Base-by-base conservation (phyloP, 2,329 filamentous ascomycete genomes). In the Verticillium nonalfalfae region DNA sequence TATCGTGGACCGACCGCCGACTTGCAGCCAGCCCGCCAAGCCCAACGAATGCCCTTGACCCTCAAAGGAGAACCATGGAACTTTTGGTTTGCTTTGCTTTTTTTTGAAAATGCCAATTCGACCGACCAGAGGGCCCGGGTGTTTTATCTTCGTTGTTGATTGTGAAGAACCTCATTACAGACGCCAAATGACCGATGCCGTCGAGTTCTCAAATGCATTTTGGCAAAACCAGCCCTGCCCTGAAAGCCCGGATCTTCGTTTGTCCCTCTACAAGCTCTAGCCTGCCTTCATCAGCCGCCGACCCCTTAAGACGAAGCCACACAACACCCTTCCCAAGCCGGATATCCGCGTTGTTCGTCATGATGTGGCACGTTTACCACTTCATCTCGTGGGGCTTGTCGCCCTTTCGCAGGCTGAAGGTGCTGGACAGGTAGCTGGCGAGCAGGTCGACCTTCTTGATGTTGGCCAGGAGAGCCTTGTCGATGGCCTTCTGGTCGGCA, bases 331-430 rank as follows among this genome's bases (percentile, higher is more conserved):
- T 26, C 45, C 54, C 54, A 56, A 34, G 26, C 54, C 26, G 33
- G 54, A 56, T 56, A 56, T 56, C 54, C 54, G 54, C 54, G 26
- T 35, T 56, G 26, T 71, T 70, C 69, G 66, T 68, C 69, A 66
- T 65, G 66, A 65, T 64, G 60, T 62, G 62, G 60, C 56, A 62
- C 66, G 66, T 87, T 83, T 97, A 99, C 88, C 94, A 99, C 84
- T 91, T 91, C 95, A 99, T 98, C 89, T 96, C 91, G 85, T 99
- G 95, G 83, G 95, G 95, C 90, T 94, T 93, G 87, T 99, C 94
- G 77, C 95, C 95, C 86, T 93, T 97, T 84, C 94, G 91, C 82
- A 99, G 89, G 88, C 91, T 96, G 91, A 99, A 99, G 78, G 90
- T 92, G 81, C 90, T 91, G 77, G 86, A 86, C 74, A 99, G 91